These are phyloP conservation scores for Prillingera fragicola DNA, from an alignment of 1,284 basidiomycete species.

Conservation along the genomic window DNA sequence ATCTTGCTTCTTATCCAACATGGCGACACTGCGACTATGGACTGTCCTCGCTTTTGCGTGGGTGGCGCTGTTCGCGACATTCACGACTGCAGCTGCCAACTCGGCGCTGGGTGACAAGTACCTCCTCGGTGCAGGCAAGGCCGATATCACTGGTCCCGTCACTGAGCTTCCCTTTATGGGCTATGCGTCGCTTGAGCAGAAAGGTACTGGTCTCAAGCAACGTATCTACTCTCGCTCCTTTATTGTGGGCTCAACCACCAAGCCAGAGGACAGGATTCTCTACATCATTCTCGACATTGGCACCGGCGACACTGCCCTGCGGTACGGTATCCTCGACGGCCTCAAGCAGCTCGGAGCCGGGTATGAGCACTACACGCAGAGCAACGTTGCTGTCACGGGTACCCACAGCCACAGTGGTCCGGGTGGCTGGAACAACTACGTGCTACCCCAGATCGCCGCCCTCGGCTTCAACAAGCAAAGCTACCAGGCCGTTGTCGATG, in stretches of 20 bases:
- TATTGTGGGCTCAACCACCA: conserved; percentile 6
- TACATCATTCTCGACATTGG: conserved; percentile 11
- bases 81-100: too few species aligned
- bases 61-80: too few species aligned
- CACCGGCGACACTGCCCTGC: conserved; percentile 9
- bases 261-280: conserved; percentile 3
- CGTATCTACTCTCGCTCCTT: conserved; percentile 11
- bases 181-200: conserved; percentile 8
- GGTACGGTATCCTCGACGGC: conserved; percentile 10
- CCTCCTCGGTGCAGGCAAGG: conserved; percentile 13
- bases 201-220: conserved; percentile 10
- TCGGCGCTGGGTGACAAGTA: conserved; percentile 10
- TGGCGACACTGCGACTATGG: too few species aligned
- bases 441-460: conserved; percentile 7
- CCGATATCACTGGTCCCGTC: conserved; percentile 14
- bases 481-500: conserved; percentile 12
- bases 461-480: conserved; percentile 9
- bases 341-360: background rate
- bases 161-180: conserved; percentile 14
- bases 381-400: conserved; percentile 7
- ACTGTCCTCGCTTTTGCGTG: too few species aligned
- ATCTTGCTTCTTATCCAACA: too few species aligned
- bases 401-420: conserved; percentile 15
- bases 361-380: conserved; percentile 1
- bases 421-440: conserved; percentile 15